These are phyloP conservation scores for Cladosporium colombiae DNA, from an alignment of 2,329 filamentous ascomycete species.

Conservation along the genomic window DNA sequence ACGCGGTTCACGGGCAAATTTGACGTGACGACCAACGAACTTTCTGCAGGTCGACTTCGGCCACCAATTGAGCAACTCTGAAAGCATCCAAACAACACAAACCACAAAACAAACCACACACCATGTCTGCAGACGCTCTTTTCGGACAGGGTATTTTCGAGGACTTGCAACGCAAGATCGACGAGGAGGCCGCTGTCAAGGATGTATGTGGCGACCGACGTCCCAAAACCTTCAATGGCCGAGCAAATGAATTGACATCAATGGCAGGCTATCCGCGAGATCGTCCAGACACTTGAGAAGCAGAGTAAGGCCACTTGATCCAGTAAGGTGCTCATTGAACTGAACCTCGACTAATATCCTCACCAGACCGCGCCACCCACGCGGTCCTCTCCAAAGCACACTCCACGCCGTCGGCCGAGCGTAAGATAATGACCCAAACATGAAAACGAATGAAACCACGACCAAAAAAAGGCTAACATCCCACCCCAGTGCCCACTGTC, in stretches of 20 bases:
- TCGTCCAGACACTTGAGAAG: slow-evolving; percentile 79
- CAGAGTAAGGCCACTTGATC: slow-evolving; percentile 52
- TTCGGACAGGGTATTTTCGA: slow-evolving; percentile 63
- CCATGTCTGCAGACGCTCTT: slow-evolving; percentile 16
- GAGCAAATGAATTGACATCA: neutral
- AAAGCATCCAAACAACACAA: neutral
- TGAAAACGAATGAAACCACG: neutral
- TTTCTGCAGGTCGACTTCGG: slow-evolving; percentile 8
- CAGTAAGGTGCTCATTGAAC: neutral
- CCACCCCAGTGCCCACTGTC: slow-evolving; percentile 63
- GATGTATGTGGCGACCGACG: slow-evolving; percentile 54
- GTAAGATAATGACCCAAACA: slow-evolving; percentile 48
- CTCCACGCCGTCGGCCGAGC: slow-evolving; percentile 70
- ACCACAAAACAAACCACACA: neutral
- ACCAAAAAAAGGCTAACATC: neutral
- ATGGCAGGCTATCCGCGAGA: slow-evolving; percentile 68
- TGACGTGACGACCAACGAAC: slow-evolving; percentile 1
- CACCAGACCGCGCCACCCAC: slow-evolving; percentile 70
- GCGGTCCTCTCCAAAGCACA: slow-evolving; percentile 86
- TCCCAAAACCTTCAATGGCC: neutral
- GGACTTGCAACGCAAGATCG: slow-evolving; percentile 82
- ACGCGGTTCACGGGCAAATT: slow-evolving; percentile 3
- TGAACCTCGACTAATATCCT: neutral
- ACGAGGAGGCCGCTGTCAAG: slow-evolving; percentile 78
- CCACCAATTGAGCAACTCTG: neutral